Percentiles rank a stretch among this genome's conserved stretches.
Conservation (phyloP, 495 filamentous ascomycete genomes). For the Penicillium longicatenatum region DNA sequence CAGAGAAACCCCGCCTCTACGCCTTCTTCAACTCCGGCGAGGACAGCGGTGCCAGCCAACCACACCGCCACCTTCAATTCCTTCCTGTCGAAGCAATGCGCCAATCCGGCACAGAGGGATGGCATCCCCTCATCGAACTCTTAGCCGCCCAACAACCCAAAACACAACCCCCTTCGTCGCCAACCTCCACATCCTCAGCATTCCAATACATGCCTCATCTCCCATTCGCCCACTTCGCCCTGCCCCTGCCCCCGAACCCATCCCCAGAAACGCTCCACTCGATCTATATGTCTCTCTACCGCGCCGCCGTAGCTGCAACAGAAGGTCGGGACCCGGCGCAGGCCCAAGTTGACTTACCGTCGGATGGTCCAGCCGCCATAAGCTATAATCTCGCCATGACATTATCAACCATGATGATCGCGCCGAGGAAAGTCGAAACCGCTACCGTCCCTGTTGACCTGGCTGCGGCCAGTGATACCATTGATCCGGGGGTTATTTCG, state of each 20-base stretch:
- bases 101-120: slow-evolving; percentile 44
- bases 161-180: slow-evolving; percentile 1
- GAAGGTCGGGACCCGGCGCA: slow-evolving; percentile 11
- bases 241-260: slow-evolving; percentile 42
- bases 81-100: slow-evolving; percentile 70
- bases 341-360: slow-evolving; percentile 16
- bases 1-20: slow-evolving; percentile 47
- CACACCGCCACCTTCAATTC: slow-evolving; percentile 79
- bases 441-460: slow-evolving; percentile 34
- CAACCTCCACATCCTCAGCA: slow-evolving; percentile 7
- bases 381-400: slow-evolving; percentile 85
- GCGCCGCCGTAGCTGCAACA: slow-evolving; percentile 46
- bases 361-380: slow-evolving; percentile 53
- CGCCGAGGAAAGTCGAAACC: slow-evolving; percentile 57
- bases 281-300: slow-evolving; percentile 57
- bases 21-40: slow-evolving; percentile 84
- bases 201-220: slow-evolving; percentile 36
- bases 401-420: slow-evolving; percentile 64
- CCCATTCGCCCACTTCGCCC: slow-evolving; percentile 56
- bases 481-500: slow-evolving; percentile 57
- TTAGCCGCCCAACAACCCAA: slow-evolving; percentile 23
- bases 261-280: slow-evolving; percentile 41
- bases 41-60: slow-evolving; percentile 76
- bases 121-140: slow-evolving; percentile 60
- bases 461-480: slow-evolving; percentile 30